These are phyloP conservation scores for Borealophlyctis nickersoniae DNA, from an alignment of 192 early-diverging fungal species.

Conservation along the genomic window DNA sequence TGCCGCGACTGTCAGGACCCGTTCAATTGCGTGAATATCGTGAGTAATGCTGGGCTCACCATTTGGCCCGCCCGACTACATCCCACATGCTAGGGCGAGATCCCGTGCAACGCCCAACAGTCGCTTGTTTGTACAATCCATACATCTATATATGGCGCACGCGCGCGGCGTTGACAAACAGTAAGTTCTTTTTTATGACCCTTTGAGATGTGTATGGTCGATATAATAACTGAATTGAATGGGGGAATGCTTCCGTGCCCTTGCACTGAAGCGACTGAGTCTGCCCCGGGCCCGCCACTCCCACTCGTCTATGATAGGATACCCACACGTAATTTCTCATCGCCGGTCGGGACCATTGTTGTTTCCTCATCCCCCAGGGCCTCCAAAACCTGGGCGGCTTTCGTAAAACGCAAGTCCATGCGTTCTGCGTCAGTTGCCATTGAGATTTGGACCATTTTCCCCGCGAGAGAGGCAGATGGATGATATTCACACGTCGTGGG, in stretches of 20 bases:
- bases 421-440: too few relatives aligned
- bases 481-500: too few relatives aligned
- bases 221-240: not conserved
- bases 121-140: slow-evolving; percentile 50
- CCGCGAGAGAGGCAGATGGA: too few relatives aligned
- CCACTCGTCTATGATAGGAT: not conserved
- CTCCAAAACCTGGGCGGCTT: slow-evolving; percentile 20
- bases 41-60: slow-evolving; percentile 51
- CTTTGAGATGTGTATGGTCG: not conserved
- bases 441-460: too few relatives aligned
- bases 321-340: slow-evolving; percentile 21
- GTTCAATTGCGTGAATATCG: too few relatives aligned
- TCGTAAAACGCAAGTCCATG: slow-evolving; percentile 27
- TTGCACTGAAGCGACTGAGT: too few relatives aligned
- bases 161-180: too few relatives aligned
- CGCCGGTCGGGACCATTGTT: slow-evolving; percentile 15
- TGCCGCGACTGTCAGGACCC: too few relatives aligned
- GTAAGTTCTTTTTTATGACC: not conserved
- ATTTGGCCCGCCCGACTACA: slow-evolving; percentile 42
- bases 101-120: slow-evolving; percentile 37
- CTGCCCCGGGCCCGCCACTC: too few relatives aligned
- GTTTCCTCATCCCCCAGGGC: slow-evolving; percentile 18
- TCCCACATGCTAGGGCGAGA: slow-evolving; percentile 41
- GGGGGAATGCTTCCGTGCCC: not conserved
- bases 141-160: slow-evolving; percentile 50